Conservation (phyloP, 1,139 yeast species). For the Diutina sp. region DNA sequence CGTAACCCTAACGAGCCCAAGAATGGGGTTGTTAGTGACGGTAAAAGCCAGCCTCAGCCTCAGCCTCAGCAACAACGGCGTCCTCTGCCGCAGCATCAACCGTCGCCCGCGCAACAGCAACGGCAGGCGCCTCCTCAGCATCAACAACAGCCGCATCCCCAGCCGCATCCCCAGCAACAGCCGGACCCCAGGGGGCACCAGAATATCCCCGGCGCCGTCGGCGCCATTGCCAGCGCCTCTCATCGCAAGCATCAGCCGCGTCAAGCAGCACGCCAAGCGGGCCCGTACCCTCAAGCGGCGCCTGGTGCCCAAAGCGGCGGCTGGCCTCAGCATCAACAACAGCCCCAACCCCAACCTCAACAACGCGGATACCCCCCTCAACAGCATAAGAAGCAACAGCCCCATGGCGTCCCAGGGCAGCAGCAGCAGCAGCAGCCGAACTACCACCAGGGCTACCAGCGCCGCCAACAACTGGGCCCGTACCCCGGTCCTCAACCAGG, state of each 20-base stretch:
- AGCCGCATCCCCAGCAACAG: background rate
- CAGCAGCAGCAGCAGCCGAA: conserved; percentile 4
- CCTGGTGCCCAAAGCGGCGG: conserved; percentile 3
- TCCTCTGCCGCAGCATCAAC: background rate
- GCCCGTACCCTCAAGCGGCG: background rate
- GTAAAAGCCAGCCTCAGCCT: background rate
- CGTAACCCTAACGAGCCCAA: background rate
- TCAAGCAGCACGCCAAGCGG: background rate
- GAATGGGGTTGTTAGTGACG: background rate
- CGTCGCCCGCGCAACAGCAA: background rate
- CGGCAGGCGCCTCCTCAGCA: background rate
- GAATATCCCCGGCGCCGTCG: background rate
- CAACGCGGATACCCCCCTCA: conserved; percentile 6
- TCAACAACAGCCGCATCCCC: conserved; percentile 7
- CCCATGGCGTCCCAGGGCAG: conserved; percentile 1
- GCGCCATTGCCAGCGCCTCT: background rate
- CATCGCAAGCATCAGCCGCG: background rate
- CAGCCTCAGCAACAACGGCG: background rate
- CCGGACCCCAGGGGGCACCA: background rate
- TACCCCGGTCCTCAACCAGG: background rate
- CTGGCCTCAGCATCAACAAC: conserved; percentile 3
- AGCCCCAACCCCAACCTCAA: background rate
- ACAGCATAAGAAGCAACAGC: conserved; percentile 4
- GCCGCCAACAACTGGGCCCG: background rate
- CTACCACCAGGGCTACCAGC: background rate